Evolutionary conservation across 2,329 filamentous ascomycete genomes (phyloP), one percentile per base, ranked within the genome.

Genomic region (Blumeriella jaapii): DNA sequence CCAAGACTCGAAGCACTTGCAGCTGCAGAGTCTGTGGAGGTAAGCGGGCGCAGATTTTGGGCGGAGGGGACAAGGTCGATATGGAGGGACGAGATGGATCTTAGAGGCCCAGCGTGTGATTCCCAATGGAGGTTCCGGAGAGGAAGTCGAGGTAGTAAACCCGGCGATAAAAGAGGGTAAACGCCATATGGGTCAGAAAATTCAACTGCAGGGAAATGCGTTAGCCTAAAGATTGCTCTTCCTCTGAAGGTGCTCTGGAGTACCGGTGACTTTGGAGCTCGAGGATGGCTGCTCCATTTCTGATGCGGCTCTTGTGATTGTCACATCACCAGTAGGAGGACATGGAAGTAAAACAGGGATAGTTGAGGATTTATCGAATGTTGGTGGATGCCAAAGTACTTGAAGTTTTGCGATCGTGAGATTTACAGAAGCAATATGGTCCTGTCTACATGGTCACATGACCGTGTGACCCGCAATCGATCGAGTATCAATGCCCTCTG

Each of bases 81-180:
- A 54, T 95, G 85, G 25, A 98, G 73, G 9, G 85, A 87, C 53
- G 86, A 81, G 57, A 98, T 98, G 10, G 91, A 95, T 47, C 91
- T 81, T 22, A 96, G 64, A 2, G 91, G 91, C 1, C 91, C 81
- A 17, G 81, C 80, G 42, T 93, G 84, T 10, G 91, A 94, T 59
- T 96, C 93, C 91, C 91, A 98, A 55, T 96, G 85, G 29, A 98
- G 74, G 53, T 96, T 93, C 45, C 78, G 81, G 23, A 98, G 68
- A 20, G 91, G 91, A 0, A 96, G 69, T 36, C 83, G 80, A 26
- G 81, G 68, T 25, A 82, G 68, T 39, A 98, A 67, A 39, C 87
- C 77, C 2, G 83, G 75, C 8, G 81, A 78, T 27, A 96, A 66
- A 34, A 89, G 70, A 40, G 83, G 77, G 61, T 89, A 96, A 45